Evolutionary conservation across 2,329 filamentous ascomycete species (phyloP).

Genomic region (Calonectria montana): DNA sequence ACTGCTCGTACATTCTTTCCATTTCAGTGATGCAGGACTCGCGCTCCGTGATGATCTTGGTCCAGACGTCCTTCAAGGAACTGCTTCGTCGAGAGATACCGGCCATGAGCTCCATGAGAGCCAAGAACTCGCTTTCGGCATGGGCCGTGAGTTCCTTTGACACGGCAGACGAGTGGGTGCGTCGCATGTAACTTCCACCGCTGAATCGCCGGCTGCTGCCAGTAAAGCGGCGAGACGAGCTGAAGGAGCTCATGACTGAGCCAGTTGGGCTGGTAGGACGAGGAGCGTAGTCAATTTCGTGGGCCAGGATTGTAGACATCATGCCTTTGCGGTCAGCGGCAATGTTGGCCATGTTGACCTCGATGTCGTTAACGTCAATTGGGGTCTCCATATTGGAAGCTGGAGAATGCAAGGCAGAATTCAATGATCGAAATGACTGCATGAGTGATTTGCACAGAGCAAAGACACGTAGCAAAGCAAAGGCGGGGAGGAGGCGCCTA

Average conservation of each 20-base stretch:
- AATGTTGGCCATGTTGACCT: background rate
- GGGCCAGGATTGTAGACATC: background rate
- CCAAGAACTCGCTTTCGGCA: background rate
- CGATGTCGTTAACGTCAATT: background rate
- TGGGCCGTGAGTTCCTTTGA: background rate
- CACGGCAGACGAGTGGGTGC: background rate
- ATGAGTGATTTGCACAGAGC: background rate
- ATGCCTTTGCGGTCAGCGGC: background rate
- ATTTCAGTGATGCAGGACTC: background rate
- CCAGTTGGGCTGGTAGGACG: background rate
- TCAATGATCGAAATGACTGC: background rate
- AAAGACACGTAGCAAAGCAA: background rate
- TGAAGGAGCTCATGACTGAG: slow-evolving; percentile 3
- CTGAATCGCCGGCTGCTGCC: background rate
- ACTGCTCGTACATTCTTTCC: slow-evolving; percentile 5
- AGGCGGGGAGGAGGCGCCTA: background rate
- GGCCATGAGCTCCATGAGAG: slow-evolving; percentile 1
- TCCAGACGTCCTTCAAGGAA: background rate
- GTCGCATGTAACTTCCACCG: background rate
- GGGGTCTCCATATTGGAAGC: background rate
- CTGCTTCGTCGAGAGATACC: background rate
- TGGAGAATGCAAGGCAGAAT: background rate
- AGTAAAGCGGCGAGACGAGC: background rate
- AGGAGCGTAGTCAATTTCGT: background rate
- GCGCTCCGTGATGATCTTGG: background rate